Evolutionary conservation across 2,329 filamentous ascomycete genomes (phyloP).

Genomic region (Botrytis hyacinthi): DNA sequence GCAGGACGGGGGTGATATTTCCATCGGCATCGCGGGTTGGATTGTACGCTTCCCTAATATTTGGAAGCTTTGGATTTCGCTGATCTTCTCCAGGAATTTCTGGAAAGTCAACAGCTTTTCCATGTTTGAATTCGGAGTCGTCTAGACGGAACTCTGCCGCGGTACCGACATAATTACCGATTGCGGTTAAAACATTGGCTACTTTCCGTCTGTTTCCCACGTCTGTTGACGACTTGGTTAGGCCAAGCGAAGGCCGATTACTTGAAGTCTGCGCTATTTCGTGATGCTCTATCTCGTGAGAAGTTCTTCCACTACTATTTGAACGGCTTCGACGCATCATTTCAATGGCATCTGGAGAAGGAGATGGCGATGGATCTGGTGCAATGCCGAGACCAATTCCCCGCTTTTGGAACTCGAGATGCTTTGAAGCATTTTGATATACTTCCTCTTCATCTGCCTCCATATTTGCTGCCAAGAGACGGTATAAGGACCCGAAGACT

Average conservation of each 20-base stretch:
- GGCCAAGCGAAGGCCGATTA: neutral
- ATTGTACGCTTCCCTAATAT: conserved; percentile 45
- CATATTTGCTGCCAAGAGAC: conserved; percentile 42
- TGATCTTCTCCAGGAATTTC: conserved; percentile 53
- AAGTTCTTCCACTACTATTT: conserved; percentile 16
- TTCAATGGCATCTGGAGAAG: conserved; percentile 6
- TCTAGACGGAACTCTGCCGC: conserved; percentile 50
- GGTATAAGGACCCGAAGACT: conserved; percentile 56
- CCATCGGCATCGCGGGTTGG: conserved; percentile 38
- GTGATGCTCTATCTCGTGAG: conserved; percentile 17
- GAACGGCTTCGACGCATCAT: conserved; percentile 19
- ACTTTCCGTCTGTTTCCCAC: conserved; percentile 43
- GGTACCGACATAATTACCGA: conserved; percentile 48
- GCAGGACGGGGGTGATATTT: conserved; percentile 33
- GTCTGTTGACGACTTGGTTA: conserved; percentile 14
- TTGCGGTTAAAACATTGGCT: conserved; percentile 44
- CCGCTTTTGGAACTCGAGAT: conserved; percentile 18
- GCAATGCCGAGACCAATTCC: neutral
- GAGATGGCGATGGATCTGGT: conserved; percentile 17
- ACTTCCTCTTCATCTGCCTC: conserved; percentile 20
- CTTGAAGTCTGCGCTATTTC: conserved; percentile 1
- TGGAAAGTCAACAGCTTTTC: conserved; percentile 51
- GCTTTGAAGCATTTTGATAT: neutral
- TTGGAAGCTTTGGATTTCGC: conserved; percentile 44
- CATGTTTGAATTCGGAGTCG: conserved; percentile 48